Percentiles rank a stretch among this genome's conserved stretches.
These are phyloP conservation scores for Zygosaccharomyces bisporus DNA, from an alignment of 805 yeast species.

Conservation along the genomic window DNA sequence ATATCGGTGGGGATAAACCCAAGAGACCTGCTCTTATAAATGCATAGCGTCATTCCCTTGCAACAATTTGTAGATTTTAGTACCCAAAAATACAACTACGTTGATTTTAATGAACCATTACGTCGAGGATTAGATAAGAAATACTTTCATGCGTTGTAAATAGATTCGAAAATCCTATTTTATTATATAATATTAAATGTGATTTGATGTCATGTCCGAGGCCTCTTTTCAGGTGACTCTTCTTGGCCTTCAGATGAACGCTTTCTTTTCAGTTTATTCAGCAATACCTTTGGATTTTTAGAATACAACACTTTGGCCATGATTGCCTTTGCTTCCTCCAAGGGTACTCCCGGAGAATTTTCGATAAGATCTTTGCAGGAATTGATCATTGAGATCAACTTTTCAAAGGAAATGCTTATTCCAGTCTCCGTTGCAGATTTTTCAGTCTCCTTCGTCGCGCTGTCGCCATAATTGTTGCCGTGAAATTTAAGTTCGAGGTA, in stretches of 20 bases:
- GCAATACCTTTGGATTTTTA: slow-evolving; percentile 51
- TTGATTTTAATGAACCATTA: not conserved
- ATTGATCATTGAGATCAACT: slow-evolving; percentile 43
- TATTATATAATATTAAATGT: too few relatives aligned
- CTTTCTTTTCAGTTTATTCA: slow-evolving; percentile 51
- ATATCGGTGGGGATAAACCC: slow-evolving; percentile 34
- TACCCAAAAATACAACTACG: not conserved
- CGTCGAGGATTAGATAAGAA: not conserved
- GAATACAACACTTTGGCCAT: slow-evolving; percentile 63
- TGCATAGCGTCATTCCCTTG: slow-evolving; percentile 16
- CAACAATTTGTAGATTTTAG: slow-evolving; percentile 6
- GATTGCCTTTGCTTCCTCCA: slow-evolving; percentile 59
- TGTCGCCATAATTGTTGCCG: slow-evolving; percentile 13
- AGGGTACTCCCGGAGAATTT: slow-evolving; percentile 43
- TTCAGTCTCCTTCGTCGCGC: slow-evolving; percentile 19
- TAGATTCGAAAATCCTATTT: not conserved
- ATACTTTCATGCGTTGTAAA: slow-evolving; percentile 5
- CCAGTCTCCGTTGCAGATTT: slow-evolving; percentile 9
- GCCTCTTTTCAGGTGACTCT: slow-evolving; percentile 4
- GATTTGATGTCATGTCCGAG: not conserved
- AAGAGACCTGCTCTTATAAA: slow-evolving; percentile 33
- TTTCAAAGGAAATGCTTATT: slow-evolving; percentile 37
- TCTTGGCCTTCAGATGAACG: slow-evolving; percentile 2
- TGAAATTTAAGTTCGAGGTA: slow-evolving; percentile 66
- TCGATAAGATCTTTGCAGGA: slow-evolving; percentile 48